Evolutionary conservation across 305 asterid genomes (phyloP), one percentile per base, ranked within the genome.

Genomic region (Ruellia speciosa): DNA sequence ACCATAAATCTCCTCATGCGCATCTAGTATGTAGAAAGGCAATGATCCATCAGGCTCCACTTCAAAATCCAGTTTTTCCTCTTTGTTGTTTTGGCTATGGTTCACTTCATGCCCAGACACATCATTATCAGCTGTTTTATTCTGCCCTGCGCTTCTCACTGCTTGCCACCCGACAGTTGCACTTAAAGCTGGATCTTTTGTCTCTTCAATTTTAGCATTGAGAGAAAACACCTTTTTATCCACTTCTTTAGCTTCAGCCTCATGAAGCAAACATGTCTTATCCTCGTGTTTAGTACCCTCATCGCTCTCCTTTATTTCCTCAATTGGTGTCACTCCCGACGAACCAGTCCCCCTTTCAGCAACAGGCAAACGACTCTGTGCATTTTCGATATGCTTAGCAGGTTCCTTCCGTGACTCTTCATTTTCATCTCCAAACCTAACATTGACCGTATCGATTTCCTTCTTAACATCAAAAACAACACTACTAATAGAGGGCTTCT

Each of bases 11-110:
- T 86, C 95, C 78, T 92, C 99, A 41, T 92, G 76, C 9, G 89
- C 96, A 81, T 88, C 97, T n/a, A 93, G 86, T 72, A 93, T 84
- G 72, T 81, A 88, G 76, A 88, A 88, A 64, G 87, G 92, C 71
- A 93, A 47, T 55, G 90, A 86, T 49, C 96, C 99, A 63, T 88
- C 75, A 6, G 87, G 56, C 69, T 82, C 93, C 79, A 81, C 59
- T 58, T 79, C 94, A 69, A 84, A 80, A 48, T 78, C 85, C 68
- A 78, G 40, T 56, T 77, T 88, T 49, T 84, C 99, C 52, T 82
- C 89, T 5, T 53, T 65, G 59, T 52, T 65, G 59, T 52, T 71
- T 45, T 54, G 47, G 68, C 41, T 50, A 53, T 72, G 81, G 63
- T 54, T 69, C 65, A 33, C 54, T 54, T 16, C 67, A 15, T 41